Base-by-base conservation (phyloP, 2,329 filamentous ascomycete species). In the Colletotrichum tamarilloi region DNA sequence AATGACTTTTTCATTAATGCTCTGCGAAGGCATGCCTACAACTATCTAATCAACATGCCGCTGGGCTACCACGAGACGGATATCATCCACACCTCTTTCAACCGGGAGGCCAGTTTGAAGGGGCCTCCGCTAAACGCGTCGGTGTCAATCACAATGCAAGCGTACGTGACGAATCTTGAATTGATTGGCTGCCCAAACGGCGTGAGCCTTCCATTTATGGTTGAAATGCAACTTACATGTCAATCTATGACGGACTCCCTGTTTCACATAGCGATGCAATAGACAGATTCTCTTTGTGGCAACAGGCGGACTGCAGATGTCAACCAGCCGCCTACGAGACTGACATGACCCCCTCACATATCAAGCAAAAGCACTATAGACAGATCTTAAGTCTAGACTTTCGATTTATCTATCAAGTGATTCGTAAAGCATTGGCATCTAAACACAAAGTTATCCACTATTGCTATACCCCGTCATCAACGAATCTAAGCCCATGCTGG, bases 141-240 rank as follows among this genome's bases (percentile, higher is more conserved):
- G 3, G 7, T 81, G 3, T 81, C 82, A 7, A 63, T 55, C 5
- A 69, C 74, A 2, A 59, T 84, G 68, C 82, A 84, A 67, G 64
- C 68, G 22, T 84, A 80, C 72, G 75, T 84, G 9, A 77, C 77
- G 4, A 78, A 75, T 32, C 83, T 82, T 74, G 78, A 75, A 1
- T 73, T 75, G 74, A 78, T 64, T 12, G 81, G 80, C 1, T 75
- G 68, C 22, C 80, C 82, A 14, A 79, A 79, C 35, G 38, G 9
- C 24, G 35, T 24, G 3, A 49, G 14, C 1, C 19, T 68, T 62
- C 53, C 66, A 11, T 8, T 38, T 76, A 76, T 19, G 75, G 72
- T 12, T 32, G 30, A 3, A 24, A 67, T 5, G 66, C 59, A 24
- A 55, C 4, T 22, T 9, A 62, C 1, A 16, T 68, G 11, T 67